phyloP scores from a whole-genome alignment of 2,329 filamentous ascomycete species.

The Aspergillus neoniger region DNA sequence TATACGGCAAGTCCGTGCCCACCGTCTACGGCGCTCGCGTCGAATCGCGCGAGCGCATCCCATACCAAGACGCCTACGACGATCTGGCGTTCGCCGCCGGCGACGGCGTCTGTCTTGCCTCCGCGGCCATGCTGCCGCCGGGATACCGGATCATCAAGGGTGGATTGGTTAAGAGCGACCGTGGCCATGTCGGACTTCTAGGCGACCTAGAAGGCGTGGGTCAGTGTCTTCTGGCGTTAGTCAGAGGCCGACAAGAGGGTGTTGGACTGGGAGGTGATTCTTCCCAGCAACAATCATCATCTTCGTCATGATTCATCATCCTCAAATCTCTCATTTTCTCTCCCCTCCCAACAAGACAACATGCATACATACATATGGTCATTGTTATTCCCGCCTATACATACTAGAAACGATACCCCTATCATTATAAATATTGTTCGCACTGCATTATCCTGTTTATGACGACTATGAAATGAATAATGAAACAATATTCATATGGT shows the following conservation, averaged over 20 bases:
- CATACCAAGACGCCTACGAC: constrained; percentile 76
- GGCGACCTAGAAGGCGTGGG: constrained; percentile 84
- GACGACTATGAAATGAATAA: constrained; percentile 2
- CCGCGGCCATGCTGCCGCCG: constrained; percentile 78
- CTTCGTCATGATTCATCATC: constrained; percentile 7
- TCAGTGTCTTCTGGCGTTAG: constrained; percentile 67
- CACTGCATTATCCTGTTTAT: constrained; percentile 4
- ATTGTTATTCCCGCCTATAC: neutral
- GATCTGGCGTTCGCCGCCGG: constrained; percentile 83
- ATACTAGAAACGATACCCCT: neutral
- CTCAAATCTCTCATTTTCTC: neutral
- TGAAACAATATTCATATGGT: neutral
- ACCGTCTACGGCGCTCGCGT: constrained; percentile 84
- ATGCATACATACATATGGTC: constrained; percentile 1
- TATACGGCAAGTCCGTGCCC: constrained; percentile 84
- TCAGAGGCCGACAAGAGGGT: constrained; percentile 67
- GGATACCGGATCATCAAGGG: constrained; percentile 75
- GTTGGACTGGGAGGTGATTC: constrained; percentile 62
- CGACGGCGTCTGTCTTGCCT: constrained; percentile 84
- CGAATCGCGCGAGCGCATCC: constrained; percentile 70
- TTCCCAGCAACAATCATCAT: neutral
- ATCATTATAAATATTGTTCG: neutral
- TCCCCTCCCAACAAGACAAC: constrained; percentile 8
- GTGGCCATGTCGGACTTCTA: constrained; percentile 83
- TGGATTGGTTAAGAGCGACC: constrained; percentile 75